Conservation (phyloP, 2,329 filamentous ascomycete species). For the Conoideocrella luteorostrata region DNA sequence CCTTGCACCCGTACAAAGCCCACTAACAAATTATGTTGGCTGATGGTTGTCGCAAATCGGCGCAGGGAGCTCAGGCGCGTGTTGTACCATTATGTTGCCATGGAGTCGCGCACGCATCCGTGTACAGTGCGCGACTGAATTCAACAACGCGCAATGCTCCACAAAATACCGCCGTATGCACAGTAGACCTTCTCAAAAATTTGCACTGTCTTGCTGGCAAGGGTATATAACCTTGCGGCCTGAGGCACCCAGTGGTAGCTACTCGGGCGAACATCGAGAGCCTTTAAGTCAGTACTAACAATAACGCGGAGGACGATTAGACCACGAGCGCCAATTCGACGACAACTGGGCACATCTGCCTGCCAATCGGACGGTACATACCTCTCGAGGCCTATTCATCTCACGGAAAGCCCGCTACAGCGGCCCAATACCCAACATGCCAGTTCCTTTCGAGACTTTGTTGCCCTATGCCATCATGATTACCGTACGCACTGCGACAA, state of each 20-base stretch:
- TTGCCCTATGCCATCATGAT: slow-evolving; percentile 61
- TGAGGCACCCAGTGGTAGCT: slow-evolving; percentile 14
- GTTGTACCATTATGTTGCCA: background rate
- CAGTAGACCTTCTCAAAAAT: background rate
- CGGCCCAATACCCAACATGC: slow-evolving; percentile 39
- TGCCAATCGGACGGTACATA: background rate
- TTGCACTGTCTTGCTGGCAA: slow-evolving; percentile 9
- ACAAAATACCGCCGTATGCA: background rate
- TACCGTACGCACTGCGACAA: slow-evolving; percentile 39
- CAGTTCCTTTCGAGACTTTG: slow-evolving; percentile 57
- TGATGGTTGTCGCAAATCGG: slow-evolving; percentile 2
- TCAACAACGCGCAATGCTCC: background rate
- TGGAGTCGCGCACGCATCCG: slow-evolving; percentile 3
- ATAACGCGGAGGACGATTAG: background rate
- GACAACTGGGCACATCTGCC: background rate
- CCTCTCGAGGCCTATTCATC: background rate
- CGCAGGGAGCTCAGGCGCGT: slow-evolving; percentile 3
- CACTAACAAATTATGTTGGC: slow-evolving; percentile 2
- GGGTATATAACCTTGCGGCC: slow-evolving; percentile 9
- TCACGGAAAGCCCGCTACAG: slow-evolving; percentile 25
- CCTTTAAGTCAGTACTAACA: background rate
- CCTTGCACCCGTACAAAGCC: slow-evolving; percentile 7
- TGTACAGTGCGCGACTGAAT: slow-evolving; percentile 10
- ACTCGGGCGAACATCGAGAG: background rate
- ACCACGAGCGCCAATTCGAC: slow-evolving; percentile 7